Percentiles rank a stretch among this genome's conserved stretches.
phyloP scores from a whole-genome alignment of 2,329 filamentous ascomycete species.

The Fusarium sp. region DNA sequence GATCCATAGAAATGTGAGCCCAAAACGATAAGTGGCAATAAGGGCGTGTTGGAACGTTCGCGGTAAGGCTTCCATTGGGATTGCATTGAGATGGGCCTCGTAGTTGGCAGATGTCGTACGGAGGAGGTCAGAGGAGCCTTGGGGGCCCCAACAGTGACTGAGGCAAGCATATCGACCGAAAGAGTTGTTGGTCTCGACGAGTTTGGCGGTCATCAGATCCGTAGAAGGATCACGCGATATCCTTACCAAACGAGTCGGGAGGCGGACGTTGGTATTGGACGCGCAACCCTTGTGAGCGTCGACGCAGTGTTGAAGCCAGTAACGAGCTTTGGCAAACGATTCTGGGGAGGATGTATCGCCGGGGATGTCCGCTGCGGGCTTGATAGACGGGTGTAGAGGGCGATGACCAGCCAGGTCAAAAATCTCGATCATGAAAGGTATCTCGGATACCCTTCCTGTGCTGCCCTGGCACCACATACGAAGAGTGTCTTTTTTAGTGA shows the following conservation, averaged over 20 bases:
- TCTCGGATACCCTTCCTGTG: not conserved
- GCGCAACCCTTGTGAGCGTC: not conserved
- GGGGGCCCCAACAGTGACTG: not conserved
- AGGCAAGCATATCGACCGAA: not conserved
- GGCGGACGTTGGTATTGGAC: not conserved
- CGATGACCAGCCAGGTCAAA: not conserved
- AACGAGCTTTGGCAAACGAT: not conserved
- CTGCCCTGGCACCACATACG: not conserved
- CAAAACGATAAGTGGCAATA: not conserved
- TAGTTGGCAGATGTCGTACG: not conserved
- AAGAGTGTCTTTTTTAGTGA: not conserved
- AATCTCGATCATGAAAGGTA: not conserved
- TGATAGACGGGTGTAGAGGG: not conserved
- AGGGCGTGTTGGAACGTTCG: not conserved
- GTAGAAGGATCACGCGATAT: not conserved
- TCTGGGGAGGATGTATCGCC: not conserved
- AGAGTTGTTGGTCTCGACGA: not conserved
- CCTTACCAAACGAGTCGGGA: not conserved
- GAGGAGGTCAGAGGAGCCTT: not conserved
- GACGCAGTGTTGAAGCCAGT: not conserved
- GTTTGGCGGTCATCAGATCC: not conserved
- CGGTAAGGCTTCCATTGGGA: not conserved
- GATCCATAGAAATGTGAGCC: not conserved
- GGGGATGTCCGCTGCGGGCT: not conserved
- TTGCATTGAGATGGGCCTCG: not conserved